Conservation (phyloP, 768 basidiomycete species). For the Butyriboletus loyo region DNA sequence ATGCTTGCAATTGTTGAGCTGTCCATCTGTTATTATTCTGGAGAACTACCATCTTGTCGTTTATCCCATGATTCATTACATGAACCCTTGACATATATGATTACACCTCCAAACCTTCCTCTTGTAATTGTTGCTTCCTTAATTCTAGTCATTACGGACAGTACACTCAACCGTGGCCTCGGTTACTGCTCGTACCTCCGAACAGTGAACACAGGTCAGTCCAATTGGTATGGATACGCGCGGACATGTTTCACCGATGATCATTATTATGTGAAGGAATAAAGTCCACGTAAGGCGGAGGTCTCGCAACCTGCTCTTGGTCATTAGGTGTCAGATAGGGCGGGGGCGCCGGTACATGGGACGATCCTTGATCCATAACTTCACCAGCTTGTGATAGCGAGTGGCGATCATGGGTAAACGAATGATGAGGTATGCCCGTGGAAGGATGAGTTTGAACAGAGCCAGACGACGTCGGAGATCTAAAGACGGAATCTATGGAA, state of each 20-base stretch:
- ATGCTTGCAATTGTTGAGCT: conserved; percentile 77
- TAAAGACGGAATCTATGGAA: conserved; percentile 80
- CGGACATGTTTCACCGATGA: conserved; percentile 9
- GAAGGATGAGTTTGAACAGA: conserved; percentile 17
- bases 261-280: conserved; percentile 11
- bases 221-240: background rate
- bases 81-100: conserved; percentile 25
- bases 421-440: conserved; percentile 29
- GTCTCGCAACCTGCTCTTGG: conserved; percentile 51
- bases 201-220: background rate
- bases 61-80: conserved; percentile 19
- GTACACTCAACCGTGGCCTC: background rate
- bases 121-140: conserved; percentile 30
- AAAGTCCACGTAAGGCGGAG: conserved; percentile 64
- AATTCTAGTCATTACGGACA: conserved; percentile 22
- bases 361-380: conserved; percentile 33
- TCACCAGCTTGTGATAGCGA: conserved; percentile 33
- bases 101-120: conserved; percentile 15
- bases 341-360: conserved; percentile 67
- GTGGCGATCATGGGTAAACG: conserved; percentile 32
- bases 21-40: conserved; percentile 13
- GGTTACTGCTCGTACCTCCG: background rate
- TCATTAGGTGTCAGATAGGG: conserved; percentile 62
- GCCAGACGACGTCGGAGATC: conserved; percentile 30
- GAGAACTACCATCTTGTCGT: conserved; percentile 17